Evolutionary conservation across 2,329 filamentous ascomycete species (phyloP), one percentile per base, ranked within the genome.

Genomic region (Berkeleyomyces rouxiae): DNA sequence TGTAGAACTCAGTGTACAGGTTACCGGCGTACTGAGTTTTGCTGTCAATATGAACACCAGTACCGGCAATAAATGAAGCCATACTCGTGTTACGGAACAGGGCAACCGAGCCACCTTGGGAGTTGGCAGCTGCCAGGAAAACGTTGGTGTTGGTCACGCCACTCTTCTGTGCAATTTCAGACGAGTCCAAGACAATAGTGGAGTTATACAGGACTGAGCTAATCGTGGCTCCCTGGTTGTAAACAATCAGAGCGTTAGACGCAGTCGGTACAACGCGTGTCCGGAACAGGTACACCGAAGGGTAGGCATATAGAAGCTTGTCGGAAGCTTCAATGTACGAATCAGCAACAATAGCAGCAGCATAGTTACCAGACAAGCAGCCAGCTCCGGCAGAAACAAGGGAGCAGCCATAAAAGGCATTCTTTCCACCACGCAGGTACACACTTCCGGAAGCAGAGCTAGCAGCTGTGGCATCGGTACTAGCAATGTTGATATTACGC

Each of bases 281-380:
- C 7, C 71, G 71, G 63, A 74, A 78, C 0, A 78, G 65, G 62
- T 77, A 78, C 0, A 75, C 63, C 9, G 72, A 73, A 0, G 72
- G 71, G 9, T 71, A 74, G 43, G 72, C 71, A 63, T 73, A 74
- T 59, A 78, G 71, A 1, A 75, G 66, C 65, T 76, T 76, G 58
- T 75, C 73, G 4, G 70, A 65, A 1, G 74, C 75, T 63, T 78
- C 74, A 7, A 78, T 70, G 62, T 77, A 77, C 0, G 74, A 76
- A 65, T 76, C 72, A 7, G 74, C 74, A 33, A 78, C 71, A 36
- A 78, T 66, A 0, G 70, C 71, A 0, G 73, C 68, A 2, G 74
- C 72, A 2, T 68, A 66, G 6, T 63, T 68, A 1, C 70, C 69
- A 4, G 68, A 69, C 37, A 72, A 65, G 4, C 66, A 67, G 2